Percentiles rank a stretch among this genome's conserved stretches.
Evolutionary conservation across 176 grass and related monocot species (phyloP).

Genomic region (Eragrostis curvula): DNA sequence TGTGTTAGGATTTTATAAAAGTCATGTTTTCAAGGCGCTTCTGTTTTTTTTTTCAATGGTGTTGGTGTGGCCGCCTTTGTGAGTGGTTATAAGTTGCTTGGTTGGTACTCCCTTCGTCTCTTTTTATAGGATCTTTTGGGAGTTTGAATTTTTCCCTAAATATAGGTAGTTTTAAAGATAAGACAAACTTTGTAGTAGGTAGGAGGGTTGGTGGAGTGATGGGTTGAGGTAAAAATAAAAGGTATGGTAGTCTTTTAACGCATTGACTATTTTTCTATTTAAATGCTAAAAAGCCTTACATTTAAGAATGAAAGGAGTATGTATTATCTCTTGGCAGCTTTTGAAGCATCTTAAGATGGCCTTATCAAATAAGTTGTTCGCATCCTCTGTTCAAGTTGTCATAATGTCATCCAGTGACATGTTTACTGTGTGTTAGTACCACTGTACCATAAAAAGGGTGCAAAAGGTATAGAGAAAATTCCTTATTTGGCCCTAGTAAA

Average conservation of each 20-base stretch:
- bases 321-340: constrained; percentile 37
- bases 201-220: too few relatives aligned
- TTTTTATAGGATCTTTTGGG: too few relatives aligned
- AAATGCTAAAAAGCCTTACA: too few relatives aligned
- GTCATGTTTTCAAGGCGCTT: background rate
- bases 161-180: too few relatives aligned
- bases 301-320: too few relatives aligned
- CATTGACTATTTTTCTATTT: too few relatives aligned
- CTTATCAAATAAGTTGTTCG: background rate
- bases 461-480: background rate
- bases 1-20: background rate
- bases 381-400: background rate
- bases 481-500: too few relatives aligned
- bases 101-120: too few relatives aligned
- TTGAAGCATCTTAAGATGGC: background rate
- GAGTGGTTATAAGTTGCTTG: constrained; percentile 23
- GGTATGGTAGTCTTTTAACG: too few relatives aligned
- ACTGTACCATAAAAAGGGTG: background rate
- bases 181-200: too few relatives aligned
- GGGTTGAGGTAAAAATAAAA: too few relatives aligned
- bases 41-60: background rate
- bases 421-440: background rate
- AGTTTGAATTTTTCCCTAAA: too few relatives aligned
- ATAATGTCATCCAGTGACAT: background rate
- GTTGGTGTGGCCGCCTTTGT: constrained; percentile 14